Base-by-base conservation (phyloP, 371 early-diverging fungal species). In the Mucor irregularis region DNA sequence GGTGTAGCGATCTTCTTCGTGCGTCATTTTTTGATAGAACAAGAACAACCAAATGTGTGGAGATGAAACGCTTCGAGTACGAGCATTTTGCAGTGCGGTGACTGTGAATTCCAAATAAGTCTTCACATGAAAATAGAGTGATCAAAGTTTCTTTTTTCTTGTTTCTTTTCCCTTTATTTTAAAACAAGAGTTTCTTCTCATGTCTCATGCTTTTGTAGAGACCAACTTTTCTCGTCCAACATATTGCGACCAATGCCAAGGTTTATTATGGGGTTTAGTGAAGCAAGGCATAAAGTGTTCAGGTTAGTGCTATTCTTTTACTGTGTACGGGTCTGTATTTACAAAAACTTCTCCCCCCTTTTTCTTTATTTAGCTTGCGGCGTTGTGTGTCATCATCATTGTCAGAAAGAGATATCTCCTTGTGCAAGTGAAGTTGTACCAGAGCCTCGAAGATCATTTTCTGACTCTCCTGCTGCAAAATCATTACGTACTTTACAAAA, bases 201-300 rank as follows among this genome's bases (percentile, higher is more conserved):
- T 58, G 57, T 16, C 45, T 43, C 66, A 66, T 58, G 31, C 47
- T 16, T 61, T 66, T 50, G 19, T 54, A 25, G 55, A 48, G 35
- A 35, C 33, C 4, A 66, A 42, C 14, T 66, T 66, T 31, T 34
- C 35, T 33, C 28, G 26, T 8, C 62, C 46, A 21, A 61, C 66
- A 7, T 66, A 66, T 21, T 66, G 66, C 43, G 66, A 61, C 24
- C 53, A 53, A 4, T 66, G 66, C 17, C 53, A 61, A 31, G 54
- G 58, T 11, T 40, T 66, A 39, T 35, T 66, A 31, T 66, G 66
- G 66, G 66, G 66, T 5, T 29, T 66, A 25, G 47, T 54, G 7
- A 61, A 61, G 24, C 66, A 66, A 46, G 66, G 66, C 4, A 17
- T 44, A 24, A 13, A 43, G 31, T 66, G 66, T 21, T 37, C 50